A percentile compares a stretch with the other conserved stretches of the same genome.
Evolutionary conservation across 345 rosid species (phyloP).

Genomic region (Kernera saxatilis): DNA sequence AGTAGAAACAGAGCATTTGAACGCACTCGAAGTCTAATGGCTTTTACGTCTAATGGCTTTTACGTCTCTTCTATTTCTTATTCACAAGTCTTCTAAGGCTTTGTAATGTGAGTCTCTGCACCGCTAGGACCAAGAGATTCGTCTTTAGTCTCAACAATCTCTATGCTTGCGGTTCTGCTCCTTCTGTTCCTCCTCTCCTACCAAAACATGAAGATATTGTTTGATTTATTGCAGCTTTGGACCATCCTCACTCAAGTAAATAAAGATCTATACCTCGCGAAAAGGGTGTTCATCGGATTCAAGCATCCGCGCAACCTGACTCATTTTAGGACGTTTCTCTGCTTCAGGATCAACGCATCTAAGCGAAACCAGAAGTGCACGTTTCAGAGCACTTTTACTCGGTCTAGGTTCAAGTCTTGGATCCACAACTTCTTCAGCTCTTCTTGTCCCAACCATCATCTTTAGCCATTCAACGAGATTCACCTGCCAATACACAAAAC

Average conservation of each 20-base stretch:
- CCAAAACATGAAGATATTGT: constrained; percentile 9
- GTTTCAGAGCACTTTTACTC: constrained; percentile 62
- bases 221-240: not conserved
- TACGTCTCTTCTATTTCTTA: constrained; percentile 13
- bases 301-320: constrained; percentile 81
- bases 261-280: constrained; percentile 54
- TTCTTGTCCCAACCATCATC: constrained; percentile 91
- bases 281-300: constrained; percentile 80
- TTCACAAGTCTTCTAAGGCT: constrained; percentile 32
- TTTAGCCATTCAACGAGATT: constrained; percentile 96
- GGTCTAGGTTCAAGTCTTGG: constrained; percentile 74
- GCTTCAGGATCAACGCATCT: constrained; percentile 92
- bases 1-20: not conserved
- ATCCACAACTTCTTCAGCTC: constrained; percentile 92
- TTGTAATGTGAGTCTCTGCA: constrained; percentile 31
- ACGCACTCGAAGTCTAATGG: not conserved
- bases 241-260: not conserved
- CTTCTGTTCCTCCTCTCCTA: constrained; percentile 76
- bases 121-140: constrained; percentile 27
- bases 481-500: constrained; percentile 44
- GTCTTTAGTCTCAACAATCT: constrained; percentile 64
- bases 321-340: constrained; percentile 89
- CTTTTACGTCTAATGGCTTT: constrained; percentile 1
- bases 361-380: constrained; percentile 72
- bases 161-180: constrained; percentile 68